Evolutionary conservation across 495 filamentous ascomycete genomes (phyloP).

Genomic region (Trichoderma reesei): DNA sequence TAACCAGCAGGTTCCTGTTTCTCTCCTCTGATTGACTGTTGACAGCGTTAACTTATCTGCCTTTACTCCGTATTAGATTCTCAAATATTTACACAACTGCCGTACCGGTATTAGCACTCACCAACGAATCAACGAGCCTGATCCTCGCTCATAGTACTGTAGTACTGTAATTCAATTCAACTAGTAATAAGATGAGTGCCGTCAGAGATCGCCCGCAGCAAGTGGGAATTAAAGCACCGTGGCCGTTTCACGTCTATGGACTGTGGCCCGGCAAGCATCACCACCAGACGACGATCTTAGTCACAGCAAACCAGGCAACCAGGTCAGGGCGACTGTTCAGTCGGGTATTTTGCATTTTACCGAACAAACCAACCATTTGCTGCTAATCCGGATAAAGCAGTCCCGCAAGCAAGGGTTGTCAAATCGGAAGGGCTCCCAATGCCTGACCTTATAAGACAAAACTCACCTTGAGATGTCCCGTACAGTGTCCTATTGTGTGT

Average conservation of each 20-base stretch:
- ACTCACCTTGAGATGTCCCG: no score
- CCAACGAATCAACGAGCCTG: no score
- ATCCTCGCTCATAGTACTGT: no score
- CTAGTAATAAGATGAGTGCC: not conserved
- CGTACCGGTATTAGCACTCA: no score
- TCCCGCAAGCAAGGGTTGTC: not conserved
- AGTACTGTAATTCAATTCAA: no score
- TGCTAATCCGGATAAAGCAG: not conserved
- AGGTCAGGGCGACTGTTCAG: no score
- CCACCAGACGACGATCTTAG: no score
- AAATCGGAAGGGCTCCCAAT: not conserved
- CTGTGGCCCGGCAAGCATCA: not conserved
- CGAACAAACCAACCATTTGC: not conserved
- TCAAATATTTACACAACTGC: not conserved
- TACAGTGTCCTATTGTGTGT: not conserved
- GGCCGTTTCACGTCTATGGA: not conserved
- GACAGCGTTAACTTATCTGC: not conserved
- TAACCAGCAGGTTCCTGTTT: no score
- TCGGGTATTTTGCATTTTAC: no score
- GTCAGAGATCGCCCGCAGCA: not conserved
- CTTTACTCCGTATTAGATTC: not conserved
- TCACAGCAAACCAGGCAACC: no score
- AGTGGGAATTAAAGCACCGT: not conserved
- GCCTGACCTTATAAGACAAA: not conserved
- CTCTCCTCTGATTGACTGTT: not conserved